Evolutionary conservation across 176 grass and related monocot genomes (phyloP), one percentile per base, ranked within the genome.

Genomic region (Musa schizocarpa): DNA sequence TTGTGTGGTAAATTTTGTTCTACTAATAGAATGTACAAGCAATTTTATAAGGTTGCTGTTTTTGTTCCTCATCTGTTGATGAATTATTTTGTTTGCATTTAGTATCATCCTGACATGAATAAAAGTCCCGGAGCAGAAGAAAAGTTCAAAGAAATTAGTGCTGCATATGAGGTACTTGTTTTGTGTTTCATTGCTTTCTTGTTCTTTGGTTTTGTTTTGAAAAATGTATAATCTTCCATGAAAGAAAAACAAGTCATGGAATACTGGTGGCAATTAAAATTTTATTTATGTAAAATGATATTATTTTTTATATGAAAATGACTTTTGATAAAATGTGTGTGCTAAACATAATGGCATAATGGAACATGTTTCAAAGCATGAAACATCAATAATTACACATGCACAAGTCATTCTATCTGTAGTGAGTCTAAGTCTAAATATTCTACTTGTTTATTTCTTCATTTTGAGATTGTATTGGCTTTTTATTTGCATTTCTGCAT

Each of bases 101-200:
- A 93, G 94, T 89, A 91, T 79, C 94, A 97, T 80, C 94, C 94
- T 8, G 94, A 97, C 87, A 91, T 97, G 94, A 97, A 87, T 78
- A 93, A 93, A 55, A 81, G 13, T 54, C 88, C 87, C 70, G 94
- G 84, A 25, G 82, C 93, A 77, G 93, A 97, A 87, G 93, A 97
- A 81, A 97, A 89, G 27, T 97, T 97, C 76, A 97, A 93, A 83
- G 88, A 93, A 74, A 91, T 97, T 61, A 97, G 90, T 85, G 93
- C 93, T 69, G 93, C 93, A 77, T 97, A 97, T 68, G 93, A 93
- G 93, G 93, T 97, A 93, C 17, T 20, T n/a, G 20, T 50, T 68
- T 34, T 68, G 9, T 22, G 22, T 65, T 16, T 29, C 13, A 3
- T 13, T 59, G 20, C 9, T 20, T 8, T 19, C 63, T 62, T 27